phyloP scores from a whole-genome alignment of 129 eudicot genomes.

The Gnaphalium uliginosum region DNA sequence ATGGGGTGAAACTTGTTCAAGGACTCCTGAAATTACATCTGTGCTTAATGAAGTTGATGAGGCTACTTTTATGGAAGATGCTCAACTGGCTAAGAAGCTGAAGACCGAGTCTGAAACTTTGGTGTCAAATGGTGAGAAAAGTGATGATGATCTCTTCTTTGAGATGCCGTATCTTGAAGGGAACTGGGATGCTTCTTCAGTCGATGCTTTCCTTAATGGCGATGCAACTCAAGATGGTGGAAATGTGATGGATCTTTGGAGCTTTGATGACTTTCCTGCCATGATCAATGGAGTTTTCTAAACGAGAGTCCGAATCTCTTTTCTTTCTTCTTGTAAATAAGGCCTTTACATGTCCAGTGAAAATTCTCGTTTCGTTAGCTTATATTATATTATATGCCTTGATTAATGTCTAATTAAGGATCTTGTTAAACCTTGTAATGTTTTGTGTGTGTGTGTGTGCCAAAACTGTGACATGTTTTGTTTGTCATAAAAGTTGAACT shows the following conservation, averaged over 20 bases:
- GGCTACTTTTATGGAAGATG: slow-evolving; percentile 49
- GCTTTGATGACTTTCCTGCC: slow-evolving; percentile 60
- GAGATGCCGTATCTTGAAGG: slow-evolving; percentile 71
- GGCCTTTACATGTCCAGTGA: slow-evolving; percentile 41
- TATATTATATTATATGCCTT: slow-evolving; percentile 1
- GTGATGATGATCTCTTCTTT: slow-evolving; percentile 46
- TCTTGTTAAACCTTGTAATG: slow-evolving; percentile 26
- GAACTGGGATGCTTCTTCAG: slow-evolving; percentile 63
- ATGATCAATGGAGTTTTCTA: slow-evolving; percentile 52
- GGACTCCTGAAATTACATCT: slow-evolving; percentile 76
- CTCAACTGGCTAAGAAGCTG: slow-evolving; percentile 54
- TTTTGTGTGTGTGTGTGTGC: slow-evolving; percentile 22
- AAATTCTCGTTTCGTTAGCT: slow-evolving; percentile 7
- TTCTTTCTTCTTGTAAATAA: slow-evolving; percentile 56
- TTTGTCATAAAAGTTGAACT: slow-evolving; percentile 7
- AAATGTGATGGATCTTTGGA: slow-evolving; percentile 71
- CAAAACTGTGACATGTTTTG: slow-evolving; percentile 7
- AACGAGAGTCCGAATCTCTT: slow-evolving; percentile 16
- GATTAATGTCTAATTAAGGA: slow-evolving; percentile 13
- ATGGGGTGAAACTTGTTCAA: slow-evolving; percentile 61
- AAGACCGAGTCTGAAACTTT: slow-evolving; percentile 41
- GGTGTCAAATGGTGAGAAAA: slow-evolving; percentile 38
- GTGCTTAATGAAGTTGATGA: slow-evolving; percentile 57
- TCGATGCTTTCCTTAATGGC: slow-evolving; percentile 66
- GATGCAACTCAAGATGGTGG: slow-evolving; percentile 53